These are phyloP conservation scores for Penicillium macrosclerotiorum DNA, from an alignment of 495 filamentous ascomycete species.

Conservation along the genomic window DNA sequence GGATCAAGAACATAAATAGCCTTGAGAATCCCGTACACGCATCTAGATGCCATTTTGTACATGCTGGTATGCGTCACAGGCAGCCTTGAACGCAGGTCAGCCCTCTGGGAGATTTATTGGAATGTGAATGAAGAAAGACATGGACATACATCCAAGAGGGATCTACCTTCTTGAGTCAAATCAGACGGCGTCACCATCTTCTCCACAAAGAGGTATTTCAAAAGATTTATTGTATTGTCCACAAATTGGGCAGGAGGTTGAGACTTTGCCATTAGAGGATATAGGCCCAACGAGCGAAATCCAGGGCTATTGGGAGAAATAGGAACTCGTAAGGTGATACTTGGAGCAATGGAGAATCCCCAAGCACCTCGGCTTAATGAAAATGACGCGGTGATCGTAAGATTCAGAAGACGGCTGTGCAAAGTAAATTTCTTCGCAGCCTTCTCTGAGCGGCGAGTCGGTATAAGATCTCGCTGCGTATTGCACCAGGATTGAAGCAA, in stretches of 20 bases:
- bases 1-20: slow-evolving; percentile 1
- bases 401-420: slow-evolving; percentile 2
- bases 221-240: neutral
- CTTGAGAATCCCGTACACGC: neutral
- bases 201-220: neutral
- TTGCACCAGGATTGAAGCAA: slow-evolving; percentile 1
- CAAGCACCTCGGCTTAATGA: neutral
- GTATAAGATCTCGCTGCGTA: neutral
- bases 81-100: too few species aligned
- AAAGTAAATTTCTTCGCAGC: neutral
- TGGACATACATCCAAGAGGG: slow-evolving; percentile 4
- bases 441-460: neutral
- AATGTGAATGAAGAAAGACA: neutral
- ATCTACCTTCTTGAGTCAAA: neutral
- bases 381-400: slow-evolving; percentile 1
- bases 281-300: neutral
- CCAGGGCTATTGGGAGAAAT: slow-evolving; percentile 1
- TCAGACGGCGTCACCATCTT: neutral
- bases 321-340: neutral
- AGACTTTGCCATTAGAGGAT: neutral
- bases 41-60: slow-evolving; percentile 1
- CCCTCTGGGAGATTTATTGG: too few species aligned
- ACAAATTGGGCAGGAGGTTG: neutral
- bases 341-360: neutral
- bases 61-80: too few species aligned